Conservation (phyloP, 1,284 basidiomycete genomes). For the Phellopilus nigrolimitatus region DNA sequence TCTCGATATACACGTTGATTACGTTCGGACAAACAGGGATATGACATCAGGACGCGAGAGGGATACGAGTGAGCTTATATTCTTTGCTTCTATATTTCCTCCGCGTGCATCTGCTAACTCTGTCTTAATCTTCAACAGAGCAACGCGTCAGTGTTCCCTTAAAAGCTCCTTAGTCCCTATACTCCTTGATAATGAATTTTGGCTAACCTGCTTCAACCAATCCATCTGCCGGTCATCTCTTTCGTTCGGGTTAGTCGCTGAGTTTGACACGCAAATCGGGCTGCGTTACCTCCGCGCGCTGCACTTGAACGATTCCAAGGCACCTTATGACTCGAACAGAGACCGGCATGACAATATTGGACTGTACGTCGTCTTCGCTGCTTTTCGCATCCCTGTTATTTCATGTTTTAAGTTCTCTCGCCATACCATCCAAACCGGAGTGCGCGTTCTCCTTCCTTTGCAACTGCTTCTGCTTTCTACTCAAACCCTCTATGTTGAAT, state of each 20-base stretch:
- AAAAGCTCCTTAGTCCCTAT: no score
- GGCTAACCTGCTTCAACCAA: background rate
- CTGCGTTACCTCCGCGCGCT: slow-evolving; percentile 71
- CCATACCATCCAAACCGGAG: no score
- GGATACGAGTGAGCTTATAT: slow-evolving; percentile 54
- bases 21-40: slow-evolving; percentile 46
- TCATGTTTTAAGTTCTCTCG: background rate
- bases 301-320: slow-evolving; percentile 85
- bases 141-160: background rate
- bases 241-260: slow-evolving; percentile 39
- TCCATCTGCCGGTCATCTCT: no score
- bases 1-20: background rate
- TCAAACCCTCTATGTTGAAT: no score
- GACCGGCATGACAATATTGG: slow-evolving; percentile 87
- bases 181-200: background rate
- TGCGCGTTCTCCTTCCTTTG: no score
- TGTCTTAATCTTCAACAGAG: background rate
- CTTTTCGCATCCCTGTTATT: background rate
- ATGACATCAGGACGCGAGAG: slow-evolving; percentile 68
- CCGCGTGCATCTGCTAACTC: no score
- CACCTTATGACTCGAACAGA: slow-evolving; percentile 54
- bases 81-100: slow-evolving; percentile 18
- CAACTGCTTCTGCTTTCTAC: no score
- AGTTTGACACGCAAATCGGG: slow-evolving; percentile 68
- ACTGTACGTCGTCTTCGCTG: slow-evolving; percentile 42